Base-by-base conservation (phyloP, 352 stramenopile species). In the Globisporangium nagaii region DNA sequence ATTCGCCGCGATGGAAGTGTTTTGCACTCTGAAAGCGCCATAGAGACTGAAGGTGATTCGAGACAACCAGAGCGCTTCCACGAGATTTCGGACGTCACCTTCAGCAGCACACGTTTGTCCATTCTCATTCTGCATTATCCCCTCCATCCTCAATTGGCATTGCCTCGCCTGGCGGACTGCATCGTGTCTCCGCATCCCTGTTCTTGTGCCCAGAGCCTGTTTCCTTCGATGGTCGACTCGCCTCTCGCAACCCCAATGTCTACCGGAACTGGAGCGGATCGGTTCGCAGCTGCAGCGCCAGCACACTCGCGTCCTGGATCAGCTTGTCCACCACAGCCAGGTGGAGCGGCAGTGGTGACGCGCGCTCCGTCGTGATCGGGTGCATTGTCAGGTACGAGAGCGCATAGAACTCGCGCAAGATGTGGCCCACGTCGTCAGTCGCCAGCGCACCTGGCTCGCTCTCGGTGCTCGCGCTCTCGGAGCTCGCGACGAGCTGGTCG, bases 321-420 rank as follows among this genome's bases (percentile, higher is more conserved):
- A 73, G 28, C 34, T 49, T 59, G 43, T 79, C 70, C 13, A 90
- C 64, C 3, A 52, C 70, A 13, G 68, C 64, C 19, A 91, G 55
- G 58, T 91, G 73, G 1, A 88, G 56, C 15, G 81, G 81, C 3
- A 86, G 56, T 12, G 81, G 81, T 6, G 75, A 88, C 44, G 81
- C 70, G 15, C 81, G 72, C 52, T 75, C 60, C 42, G 84, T 71
- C 17, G 76, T 80, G 42, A 84, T 70, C 15, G 81, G 81, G 37
- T 91, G 76, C 52, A 79, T 84, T 12, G 81, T 91, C 62, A 91
- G 61, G 44, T 82, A 91, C 36, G 79, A 88, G n/a, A 85, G 66
- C 41, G 68, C 70, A 36, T 78, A 54, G 34, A 87, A 88, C 35
- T 91, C 75, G 8, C 58, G 56, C 52, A 91, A 57, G 52, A 91